Conservation (phyloP, 2,329 filamentous ascomycete species). For the Pyricularia pennisetigena region DNA sequence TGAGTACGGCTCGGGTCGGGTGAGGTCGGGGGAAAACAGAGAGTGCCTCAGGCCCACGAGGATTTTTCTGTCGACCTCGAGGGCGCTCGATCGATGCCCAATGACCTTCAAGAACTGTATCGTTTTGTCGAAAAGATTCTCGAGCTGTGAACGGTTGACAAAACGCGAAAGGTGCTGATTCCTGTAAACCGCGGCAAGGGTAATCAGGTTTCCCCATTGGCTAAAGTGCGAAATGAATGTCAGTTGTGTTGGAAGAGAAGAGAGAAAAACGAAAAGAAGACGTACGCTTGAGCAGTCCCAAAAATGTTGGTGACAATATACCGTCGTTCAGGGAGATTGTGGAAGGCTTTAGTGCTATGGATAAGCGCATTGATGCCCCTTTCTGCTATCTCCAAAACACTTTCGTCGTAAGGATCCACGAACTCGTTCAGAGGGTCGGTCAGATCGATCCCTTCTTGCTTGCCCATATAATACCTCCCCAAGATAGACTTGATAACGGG, state of each 20-base stretch:
- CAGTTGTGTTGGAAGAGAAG: too few relatives aligned
- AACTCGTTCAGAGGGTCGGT: background rate
- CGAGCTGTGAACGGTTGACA: conserved; percentile 45
- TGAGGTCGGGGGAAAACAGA: conserved; percentile 17
- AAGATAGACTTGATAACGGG: conserved; percentile 57
- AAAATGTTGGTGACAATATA: conserved; percentile 93
- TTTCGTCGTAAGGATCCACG: conserved; percentile 9
- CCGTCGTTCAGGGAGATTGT: conserved; percentile 50
- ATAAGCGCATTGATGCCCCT: conserved; percentile 67
- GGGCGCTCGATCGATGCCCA: conserved; percentile 62
- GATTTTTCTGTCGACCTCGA: conserved; percentile 66
- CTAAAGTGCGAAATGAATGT: conserved; percentile 33
- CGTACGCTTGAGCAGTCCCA: conserved; percentile 92
- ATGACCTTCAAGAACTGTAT: conserved; percentile 66
- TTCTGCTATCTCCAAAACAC: conserved; percentile 43
- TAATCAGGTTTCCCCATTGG: conserved; percentile 93
- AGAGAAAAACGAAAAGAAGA: conserved; percentile 15
- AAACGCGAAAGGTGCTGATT: conserved; percentile 51
- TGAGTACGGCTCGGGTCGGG: too few relatives aligned
- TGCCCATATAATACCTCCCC: conserved; percentile 13
- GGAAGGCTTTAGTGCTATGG: conserved; percentile 76
- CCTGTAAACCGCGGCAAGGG: conserved; percentile 72
- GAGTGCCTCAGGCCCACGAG: conserved; percentile 46
- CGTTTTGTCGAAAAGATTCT: conserved; percentile 58
- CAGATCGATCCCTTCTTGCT: conserved; percentile 15